Conservation (phyloP, 305 asterid species). For the Fraxinus angustifolia region DNA sequence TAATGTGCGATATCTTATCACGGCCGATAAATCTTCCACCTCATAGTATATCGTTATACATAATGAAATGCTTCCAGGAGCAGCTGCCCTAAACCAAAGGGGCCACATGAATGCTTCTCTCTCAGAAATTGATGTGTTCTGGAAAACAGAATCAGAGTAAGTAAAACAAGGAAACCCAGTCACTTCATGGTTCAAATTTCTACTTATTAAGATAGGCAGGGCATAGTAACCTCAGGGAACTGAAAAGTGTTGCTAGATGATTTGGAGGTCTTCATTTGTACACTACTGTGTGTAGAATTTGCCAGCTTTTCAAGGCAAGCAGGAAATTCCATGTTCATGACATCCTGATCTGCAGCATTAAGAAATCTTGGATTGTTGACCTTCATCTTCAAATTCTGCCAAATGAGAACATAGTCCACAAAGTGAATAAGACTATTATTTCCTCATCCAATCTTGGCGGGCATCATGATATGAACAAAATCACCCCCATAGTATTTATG, state of each 20-base stretch:
- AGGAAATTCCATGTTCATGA: conserved; percentile 65
- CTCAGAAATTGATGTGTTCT: conserved; percentile 53
- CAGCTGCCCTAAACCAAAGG: conserved; percentile 97
- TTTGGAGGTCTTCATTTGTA: conserved; percentile 32
- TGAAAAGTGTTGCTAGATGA: conserved; percentile 39
- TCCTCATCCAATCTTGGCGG: conserved; percentile 11
- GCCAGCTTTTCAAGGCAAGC: conserved; percentile 54
- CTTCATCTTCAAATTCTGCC: conserved; percentile 91
- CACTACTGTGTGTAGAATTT: conserved; percentile 34
- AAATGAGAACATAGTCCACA: conserved; percentile 27
- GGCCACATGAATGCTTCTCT: conserved; percentile 72
- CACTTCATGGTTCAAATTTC: conserved; percentile 16
- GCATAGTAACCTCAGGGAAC: conserved; percentile 72
- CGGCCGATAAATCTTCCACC: conserved; percentile 62
- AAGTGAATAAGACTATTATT: conserved; percentile 24
- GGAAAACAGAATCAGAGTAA: conserved; percentile 26
- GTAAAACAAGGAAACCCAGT: conserved; percentile 21
- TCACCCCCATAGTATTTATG: conserved; percentile 5
- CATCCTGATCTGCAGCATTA: conserved; percentile 62
- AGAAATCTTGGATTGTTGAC: conserved; percentile 82
- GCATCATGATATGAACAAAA: conserved; percentile 14
- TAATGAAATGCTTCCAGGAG: conserved; percentile 71
- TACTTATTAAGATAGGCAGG: conserved; percentile 22
- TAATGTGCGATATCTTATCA: conserved; percentile 72
- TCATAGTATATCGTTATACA: conserved; percentile 72